Conservation (phyloP, 768 basidiomycete species). For the Arthromyces matolae region DNA sequence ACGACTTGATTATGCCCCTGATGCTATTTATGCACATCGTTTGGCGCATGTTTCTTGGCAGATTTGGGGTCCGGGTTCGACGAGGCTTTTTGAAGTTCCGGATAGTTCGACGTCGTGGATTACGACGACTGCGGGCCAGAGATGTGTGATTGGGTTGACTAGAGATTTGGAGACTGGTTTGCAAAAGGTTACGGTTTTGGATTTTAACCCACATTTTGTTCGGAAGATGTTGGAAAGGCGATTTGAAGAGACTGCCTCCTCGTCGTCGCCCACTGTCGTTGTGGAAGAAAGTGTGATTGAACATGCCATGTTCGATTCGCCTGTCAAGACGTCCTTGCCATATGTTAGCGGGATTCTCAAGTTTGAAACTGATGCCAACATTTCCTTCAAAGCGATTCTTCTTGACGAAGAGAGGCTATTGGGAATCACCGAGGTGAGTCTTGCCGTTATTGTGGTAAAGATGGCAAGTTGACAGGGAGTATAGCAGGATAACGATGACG, state of each 20-base stretch:
- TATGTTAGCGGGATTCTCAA: not conserved
- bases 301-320: not conserved
- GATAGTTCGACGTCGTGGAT: not conserved
- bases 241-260: not conserved
- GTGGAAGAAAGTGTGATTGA: not conserved
- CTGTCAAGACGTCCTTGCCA: not conserved
- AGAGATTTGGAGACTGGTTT: not conserved
- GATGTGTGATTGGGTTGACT: not conserved
- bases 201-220: not conserved
- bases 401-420: not conserved
- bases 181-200: not conserved
- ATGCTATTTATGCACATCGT: not conserved
- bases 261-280: not conserved
- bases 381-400: not conserved
- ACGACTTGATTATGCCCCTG: not conserved
- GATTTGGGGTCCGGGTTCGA: not conserved
- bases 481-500: not conserved
- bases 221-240: too few species aligned
- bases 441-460: not conserved
- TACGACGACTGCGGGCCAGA: slow-evolving; percentile 1
- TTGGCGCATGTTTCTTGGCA: not conserved
- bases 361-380: not conserved
- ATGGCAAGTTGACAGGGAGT: not conserved
- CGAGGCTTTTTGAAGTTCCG: not conserved
- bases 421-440: not conserved